These are phyloP conservation scores for Neofusicoccum parvum DNA, from an alignment of 2,329 filamentous ascomycete genomes.

Conservation along the genomic window DNA sequence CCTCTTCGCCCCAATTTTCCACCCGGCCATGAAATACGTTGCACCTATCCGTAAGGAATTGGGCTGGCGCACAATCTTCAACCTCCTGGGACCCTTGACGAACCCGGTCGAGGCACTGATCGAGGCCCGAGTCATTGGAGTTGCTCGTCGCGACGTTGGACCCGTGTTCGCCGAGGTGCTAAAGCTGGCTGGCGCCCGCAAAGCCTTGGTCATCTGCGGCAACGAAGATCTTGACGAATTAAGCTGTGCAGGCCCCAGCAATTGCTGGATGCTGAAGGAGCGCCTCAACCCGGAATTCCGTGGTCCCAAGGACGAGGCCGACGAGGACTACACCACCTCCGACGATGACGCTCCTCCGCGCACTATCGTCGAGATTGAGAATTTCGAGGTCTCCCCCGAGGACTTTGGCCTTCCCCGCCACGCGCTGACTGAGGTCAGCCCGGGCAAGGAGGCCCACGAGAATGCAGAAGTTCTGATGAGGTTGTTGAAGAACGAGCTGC, in stretches of 20 bases:
- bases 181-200: conserved; percentile 71
- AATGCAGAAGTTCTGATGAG: conserved; percentile 83
- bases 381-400: conserved; percentile 76
- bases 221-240: conserved; percentile 95
- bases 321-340: conserved; percentile 47
- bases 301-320: conserved; percentile 30
- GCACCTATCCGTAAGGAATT: conserved; percentile 83
- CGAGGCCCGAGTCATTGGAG: conserved; percentile 90
- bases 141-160: conserved; percentile 83
- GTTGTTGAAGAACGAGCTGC: conserved; percentile 73
- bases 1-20: conserved; percentile 93
- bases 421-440: conserved; percentile 74
- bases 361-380: conserved; percentile 63
- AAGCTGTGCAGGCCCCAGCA: conserved; percentile 83
- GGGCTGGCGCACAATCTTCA: conserved; percentile 96
- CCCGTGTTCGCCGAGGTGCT: conserved; percentile 87
- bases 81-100: conserved; percentile 87
- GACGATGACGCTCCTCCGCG: conserved; percentile 43
- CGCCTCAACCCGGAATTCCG: conserved; percentile 49
- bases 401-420: conserved; percentile 84
- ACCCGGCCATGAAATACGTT: conserved; percentile 90
- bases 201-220: conserved; percentile 89
- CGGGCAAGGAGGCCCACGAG: conserved; percentile 80
- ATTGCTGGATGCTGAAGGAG: conserved; percentile 79
- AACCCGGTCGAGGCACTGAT: conserved; percentile 80